Conservation (phyloP, 495 filamentous ascomycete species). For the Penicillium pulvis region DNA sequence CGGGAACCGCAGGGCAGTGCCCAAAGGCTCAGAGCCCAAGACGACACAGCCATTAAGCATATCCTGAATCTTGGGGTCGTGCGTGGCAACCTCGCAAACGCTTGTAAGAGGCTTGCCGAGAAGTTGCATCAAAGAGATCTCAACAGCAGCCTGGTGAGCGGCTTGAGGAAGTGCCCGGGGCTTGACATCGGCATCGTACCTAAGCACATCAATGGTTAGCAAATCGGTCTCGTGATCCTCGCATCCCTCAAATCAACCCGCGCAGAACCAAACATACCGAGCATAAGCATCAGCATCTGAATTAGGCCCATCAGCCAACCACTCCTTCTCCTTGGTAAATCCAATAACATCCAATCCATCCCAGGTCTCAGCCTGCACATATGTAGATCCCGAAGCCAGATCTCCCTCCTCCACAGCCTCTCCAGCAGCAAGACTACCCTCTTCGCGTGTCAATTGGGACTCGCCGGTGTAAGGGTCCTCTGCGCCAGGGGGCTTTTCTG, state of each 20-base stretch:
- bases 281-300: slow-evolving; percentile 15
- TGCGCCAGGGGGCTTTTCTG: slow-evolving; percentile 54
- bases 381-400: slow-evolving; percentile 11
- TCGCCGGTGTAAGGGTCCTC: slow-evolving; percentile 54
- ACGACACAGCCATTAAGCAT: slow-evolving; percentile 19
- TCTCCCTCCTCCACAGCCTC: slow-evolving; percentile 17
- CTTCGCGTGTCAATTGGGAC: slow-evolving; percentile 22
- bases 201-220: slow-evolving; percentile 18
- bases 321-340: slow-evolving; percentile 17
- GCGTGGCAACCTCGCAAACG: slow-evolving; percentile 32
- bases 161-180: slow-evolving; percentile 22
- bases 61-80: slow-evolving; percentile 34
- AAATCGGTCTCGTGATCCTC: neutral
- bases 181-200: slow-evolving; percentile 18
- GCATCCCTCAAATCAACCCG: neutral
- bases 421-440: slow-evolving; percentile 2
- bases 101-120: slow-evolving; percentile 35
- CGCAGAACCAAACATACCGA: slow-evolving; percentile 18
- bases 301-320: slow-evolving; percentile 11
- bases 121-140: slow-evolving; percentile 43
- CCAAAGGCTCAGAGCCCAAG: slow-evolving; percentile 27
- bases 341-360: slow-evolving; percentile 21
- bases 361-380: slow-evolving; percentile 26
- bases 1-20: slow-evolving; percentile 35
- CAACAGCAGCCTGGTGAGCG: slow-evolving; percentile 49